Conservation (phyloP, 352 stramenopile genomes). For the Pythium sukuiense region DNA sequence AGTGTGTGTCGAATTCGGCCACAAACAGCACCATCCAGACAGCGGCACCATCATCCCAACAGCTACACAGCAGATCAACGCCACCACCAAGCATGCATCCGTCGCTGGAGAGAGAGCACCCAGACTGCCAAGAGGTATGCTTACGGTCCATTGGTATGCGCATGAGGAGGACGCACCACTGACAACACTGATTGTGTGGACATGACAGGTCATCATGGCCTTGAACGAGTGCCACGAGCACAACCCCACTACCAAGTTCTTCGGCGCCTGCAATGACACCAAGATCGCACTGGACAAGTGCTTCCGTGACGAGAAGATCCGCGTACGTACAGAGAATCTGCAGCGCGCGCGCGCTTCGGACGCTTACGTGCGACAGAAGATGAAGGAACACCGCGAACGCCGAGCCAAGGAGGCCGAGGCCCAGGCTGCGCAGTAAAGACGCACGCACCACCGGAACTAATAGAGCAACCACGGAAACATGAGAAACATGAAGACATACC, state of each 20-base stretch:
- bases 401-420: conserved; percentile 27
- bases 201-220: conserved; percentile 62
- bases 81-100: conserved; percentile 51
- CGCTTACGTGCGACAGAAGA: conserved; percentile 74
- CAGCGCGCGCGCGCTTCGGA: conserved; percentile 62
- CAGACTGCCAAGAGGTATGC: conserved; percentile 72
- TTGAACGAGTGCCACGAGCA: conserved; percentile 72
- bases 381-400: conserved; percentile 65
- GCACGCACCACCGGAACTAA: background rate
- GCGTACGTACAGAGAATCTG: conserved; percentile 65
- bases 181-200: background rate
- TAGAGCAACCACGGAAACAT: background rate
- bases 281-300: conserved; percentile 81
- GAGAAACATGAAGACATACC: background rate
- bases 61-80: conserved; percentile 6
- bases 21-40: conserved; percentile 2
- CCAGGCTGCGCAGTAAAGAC: background rate
- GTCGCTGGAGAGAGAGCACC: conserved; percentile 76
- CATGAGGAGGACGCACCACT: background rate
- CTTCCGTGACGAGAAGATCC: conserved; percentile 72
- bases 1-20: conserved; percentile 16
- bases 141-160: background rate
- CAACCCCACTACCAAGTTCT: conserved; percentile 78
- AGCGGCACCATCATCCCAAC: background rate
- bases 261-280: conserved; percentile 65